Evolutionary conservation across 495 filamentous ascomycete genomes (phyloP).

Genomic region (Sordaria brevicollis): DNA sequence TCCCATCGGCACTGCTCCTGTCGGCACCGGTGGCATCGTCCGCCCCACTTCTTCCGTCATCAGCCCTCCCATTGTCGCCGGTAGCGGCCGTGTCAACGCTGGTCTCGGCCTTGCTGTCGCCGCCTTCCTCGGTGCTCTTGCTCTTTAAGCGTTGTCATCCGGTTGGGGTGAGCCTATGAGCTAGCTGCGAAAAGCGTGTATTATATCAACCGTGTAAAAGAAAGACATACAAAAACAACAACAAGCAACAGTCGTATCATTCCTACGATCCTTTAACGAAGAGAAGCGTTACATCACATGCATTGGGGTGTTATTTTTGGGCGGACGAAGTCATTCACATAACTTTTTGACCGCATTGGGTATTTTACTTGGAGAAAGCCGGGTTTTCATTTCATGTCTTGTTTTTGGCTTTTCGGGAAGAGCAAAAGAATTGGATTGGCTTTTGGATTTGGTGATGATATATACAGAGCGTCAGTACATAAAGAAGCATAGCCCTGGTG

Average conservation of each 20-base stretch:
- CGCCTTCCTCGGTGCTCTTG: conserved; percentile 21
- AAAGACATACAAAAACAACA: neutral
- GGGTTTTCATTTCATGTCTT: neutral
- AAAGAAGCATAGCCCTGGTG: neutral
- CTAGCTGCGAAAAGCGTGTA: neutral
- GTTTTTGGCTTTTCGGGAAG: no score
- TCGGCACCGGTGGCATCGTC: conserved; percentile 20
- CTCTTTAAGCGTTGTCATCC: conserved; percentile 20
- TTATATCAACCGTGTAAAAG: neutral
- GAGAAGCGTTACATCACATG: conserved; percentile 8
- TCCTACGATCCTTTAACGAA: conserved; percentile 37
- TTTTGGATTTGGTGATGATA: neutral
- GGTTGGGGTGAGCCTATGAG: neutral
- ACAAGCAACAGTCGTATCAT: conserved; percentile 7
- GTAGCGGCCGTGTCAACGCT: conserved; percentile 23
- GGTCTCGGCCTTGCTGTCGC: conserved; percentile 28
- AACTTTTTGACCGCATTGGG: neutral
- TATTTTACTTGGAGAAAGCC: neutral
- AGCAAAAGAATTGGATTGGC: no score
- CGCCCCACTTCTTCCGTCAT: conserved; percentile 10
- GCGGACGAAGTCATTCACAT: neutral
- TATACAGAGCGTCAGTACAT: neutral
- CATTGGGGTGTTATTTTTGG: neutral
- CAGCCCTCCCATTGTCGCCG: conserved; percentile 21
- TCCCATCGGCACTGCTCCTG: conserved; percentile 18